These are phyloP conservation scores for Wilhelminamyces savonicus DNA, from an alignment of 805 yeast species.

Conservation along the genomic window DNA sequence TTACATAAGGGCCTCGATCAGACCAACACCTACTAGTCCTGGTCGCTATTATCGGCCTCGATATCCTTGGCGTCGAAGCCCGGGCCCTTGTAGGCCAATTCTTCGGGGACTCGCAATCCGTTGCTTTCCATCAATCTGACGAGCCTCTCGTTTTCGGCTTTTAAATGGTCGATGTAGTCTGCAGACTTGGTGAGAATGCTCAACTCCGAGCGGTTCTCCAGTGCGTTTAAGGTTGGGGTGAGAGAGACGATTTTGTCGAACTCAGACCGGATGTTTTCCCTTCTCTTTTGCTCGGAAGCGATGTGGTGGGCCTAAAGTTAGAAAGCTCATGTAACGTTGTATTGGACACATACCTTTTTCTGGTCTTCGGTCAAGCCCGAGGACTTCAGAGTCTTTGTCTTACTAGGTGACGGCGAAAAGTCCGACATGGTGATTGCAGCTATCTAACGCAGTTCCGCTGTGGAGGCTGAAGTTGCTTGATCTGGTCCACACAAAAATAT, in stretches of 20 bases:
- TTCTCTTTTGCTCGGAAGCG: slow-evolving; percentile 79
- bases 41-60: no score
- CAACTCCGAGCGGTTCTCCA: slow-evolving; percentile 77
- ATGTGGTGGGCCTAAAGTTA: slow-evolving; percentile 60
- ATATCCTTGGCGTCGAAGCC: slow-evolving; percentile 1
- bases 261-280: slow-evolving; percentile 78
- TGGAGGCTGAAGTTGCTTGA: no score
- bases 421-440: no score
- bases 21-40: no score
- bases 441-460: no score
- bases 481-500: no score
- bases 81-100: slow-evolving; percentile 22
- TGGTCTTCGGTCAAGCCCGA: slow-evolving; percentile 10
- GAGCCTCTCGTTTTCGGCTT: slow-evolving; percentile 43
- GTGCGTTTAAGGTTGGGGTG: slow-evolving; percentile 65
- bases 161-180: slow-evolving; percentile 46
- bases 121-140: slow-evolving; percentile 32
- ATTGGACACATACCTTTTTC: slow-evolving; percentile 8
- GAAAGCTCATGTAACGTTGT: neutral
- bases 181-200: slow-evolving; percentile 62
- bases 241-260: slow-evolving; percentile 69
- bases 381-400: neutral
- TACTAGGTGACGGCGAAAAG: no score
- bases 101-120: slow-evolving; percentile 39
- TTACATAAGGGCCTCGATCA: no score